Percentiles rank a stretch among this genome's conserved stretches.
These are phyloP conservation scores for Tylopilus sp. DNA, from an alignment of 768 basidiomycete genomes.

Conservation along the genomic window DNA sequence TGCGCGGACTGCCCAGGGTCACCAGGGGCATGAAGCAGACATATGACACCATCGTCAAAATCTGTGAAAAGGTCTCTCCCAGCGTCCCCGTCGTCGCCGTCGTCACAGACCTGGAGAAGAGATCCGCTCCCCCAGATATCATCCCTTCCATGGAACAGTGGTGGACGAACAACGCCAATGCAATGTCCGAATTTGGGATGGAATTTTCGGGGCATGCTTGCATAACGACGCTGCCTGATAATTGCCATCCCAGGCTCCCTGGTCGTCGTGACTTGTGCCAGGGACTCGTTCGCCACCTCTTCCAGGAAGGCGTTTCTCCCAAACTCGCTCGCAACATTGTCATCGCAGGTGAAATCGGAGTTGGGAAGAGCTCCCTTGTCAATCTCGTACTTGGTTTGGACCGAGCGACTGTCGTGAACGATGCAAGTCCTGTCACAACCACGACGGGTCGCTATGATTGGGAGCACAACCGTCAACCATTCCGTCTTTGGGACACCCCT, in stretches of 20 bases:
- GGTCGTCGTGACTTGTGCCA: constrained; percentile 20
- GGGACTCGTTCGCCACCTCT: constrained; percentile 11
- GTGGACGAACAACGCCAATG: constrained; percentile 34
- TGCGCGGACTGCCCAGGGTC: constrained; percentile 16
- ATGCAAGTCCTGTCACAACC: constrained; percentile 18
- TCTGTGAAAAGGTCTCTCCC: constrained; percentile 18
- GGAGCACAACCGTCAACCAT: constrained; percentile 8
- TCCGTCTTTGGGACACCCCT: constrained; percentile 30
- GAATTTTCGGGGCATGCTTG: constrained; percentile 27
- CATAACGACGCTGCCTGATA: constrained; percentile 19
- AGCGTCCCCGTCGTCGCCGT: constrained; percentile 24
- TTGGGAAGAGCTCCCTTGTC: too few species aligned
- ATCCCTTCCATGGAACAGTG: constrained; percentile 34
- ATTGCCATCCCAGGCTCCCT: constrained; percentile 19
- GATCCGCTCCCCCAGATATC: constrained; percentile 13
- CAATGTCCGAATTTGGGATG: constrained; percentile 32
- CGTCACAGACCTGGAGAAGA: constrained; percentile 34
- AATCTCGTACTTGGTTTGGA: constrained; percentile 26
- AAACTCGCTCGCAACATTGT: too few species aligned
- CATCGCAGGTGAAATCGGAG: too few species aligned
- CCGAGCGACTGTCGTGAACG: constrained; percentile 14
- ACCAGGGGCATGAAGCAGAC: constrained; percentile 28
- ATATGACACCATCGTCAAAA: constrained; percentile 20
- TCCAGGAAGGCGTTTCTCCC: constrained; percentile 18
- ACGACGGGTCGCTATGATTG: constrained; percentile 10